Conservation (phyloP, 2,329 filamentous ascomycete species). For the Neofusicoccum parvum region DNA sequence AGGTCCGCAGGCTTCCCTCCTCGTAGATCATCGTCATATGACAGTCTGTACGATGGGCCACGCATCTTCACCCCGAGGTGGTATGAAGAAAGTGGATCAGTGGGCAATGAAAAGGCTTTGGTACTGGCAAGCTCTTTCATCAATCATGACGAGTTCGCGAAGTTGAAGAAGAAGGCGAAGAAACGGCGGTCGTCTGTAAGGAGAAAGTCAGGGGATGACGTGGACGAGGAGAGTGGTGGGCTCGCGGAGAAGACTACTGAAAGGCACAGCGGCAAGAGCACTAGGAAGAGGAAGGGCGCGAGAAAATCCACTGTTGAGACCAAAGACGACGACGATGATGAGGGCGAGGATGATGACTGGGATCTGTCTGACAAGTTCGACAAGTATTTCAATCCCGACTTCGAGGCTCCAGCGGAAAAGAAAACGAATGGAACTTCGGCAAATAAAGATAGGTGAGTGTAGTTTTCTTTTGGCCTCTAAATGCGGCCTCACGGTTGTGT, state of each 20-base stretch:
- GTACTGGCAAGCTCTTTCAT: background rate
- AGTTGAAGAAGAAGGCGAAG: background rate
- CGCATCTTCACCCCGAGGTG: no score
- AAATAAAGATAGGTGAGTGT: no score
- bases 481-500: no score
- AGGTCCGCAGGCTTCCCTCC: no score
- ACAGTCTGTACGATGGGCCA: no score
- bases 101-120: background rate
- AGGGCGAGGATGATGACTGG: background rate
- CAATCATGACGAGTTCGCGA: background rate
- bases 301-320: background rate
- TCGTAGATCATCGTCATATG: no score
- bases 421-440: background rate
- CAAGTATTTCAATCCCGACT: background rate
- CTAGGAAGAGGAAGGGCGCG: background rate
- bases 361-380: background rate
- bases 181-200: background rate
- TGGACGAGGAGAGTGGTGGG: background rate
- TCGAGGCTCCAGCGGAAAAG: background rate
- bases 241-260: background rate
- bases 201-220: background rate
- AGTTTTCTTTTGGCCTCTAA: no score
- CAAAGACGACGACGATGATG: background rate
- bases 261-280: no score
- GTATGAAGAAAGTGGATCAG: background rate